phyloP scores from a whole-genome alignment of 805 yeast genomes.

The Hanseniaspora valbyensis region DNA sequence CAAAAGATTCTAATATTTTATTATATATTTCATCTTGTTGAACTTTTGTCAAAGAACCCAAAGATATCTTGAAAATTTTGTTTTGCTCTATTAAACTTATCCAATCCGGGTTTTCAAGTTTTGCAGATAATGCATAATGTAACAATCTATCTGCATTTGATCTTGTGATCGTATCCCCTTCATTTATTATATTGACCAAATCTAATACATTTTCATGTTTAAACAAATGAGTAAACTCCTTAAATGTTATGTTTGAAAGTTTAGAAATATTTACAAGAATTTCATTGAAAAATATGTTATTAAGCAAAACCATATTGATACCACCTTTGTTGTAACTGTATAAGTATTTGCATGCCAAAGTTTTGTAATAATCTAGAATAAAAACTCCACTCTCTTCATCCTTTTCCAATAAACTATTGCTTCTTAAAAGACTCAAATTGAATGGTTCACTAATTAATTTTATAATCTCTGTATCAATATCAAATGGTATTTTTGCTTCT shows the following conservation, averaged over 20 bases:
- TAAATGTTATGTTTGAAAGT: neutral
- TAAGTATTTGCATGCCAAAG: slow-evolving; percentile 42
- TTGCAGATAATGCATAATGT: neutral
- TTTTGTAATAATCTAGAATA: slow-evolving; percentile 62
- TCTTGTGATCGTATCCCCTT: neutral
- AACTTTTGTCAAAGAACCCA: slow-evolving; percentile 30
- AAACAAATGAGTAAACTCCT: slow-evolving; percentile 1
- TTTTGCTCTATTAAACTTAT: slow-evolving; percentile 34
- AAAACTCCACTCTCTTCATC: neutral
- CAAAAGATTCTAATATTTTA: slow-evolving; percentile 44
- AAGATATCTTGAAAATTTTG: slow-evolving; percentile 53
- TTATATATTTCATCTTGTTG: slow-evolving; percentile 22
- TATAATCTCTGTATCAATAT: slow-evolving; percentile 51
- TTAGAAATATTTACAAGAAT: slow-evolving; percentile 15
- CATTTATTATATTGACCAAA: slow-evolving; percentile 1
- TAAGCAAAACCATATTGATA: slow-evolving; percentile 22
- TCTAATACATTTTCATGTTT: neutral
- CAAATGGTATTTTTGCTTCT: slow-evolving; percentile 35
- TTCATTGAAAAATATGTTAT: slow-evolving; percentile 41
- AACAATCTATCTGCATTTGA: neutral
- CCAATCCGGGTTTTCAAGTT: slow-evolving; percentile 7
- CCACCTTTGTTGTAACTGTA: slow-evolving; percentile 13
- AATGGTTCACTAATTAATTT: slow-evolving; percentile 41
- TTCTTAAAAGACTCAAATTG: slow-evolving; percentile 27
- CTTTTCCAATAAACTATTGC: neutral